Evolutionary conservation across 768 basidiomycete genomes (phyloP).

Genomic region (Leccinum subgranulosum): DNA sequence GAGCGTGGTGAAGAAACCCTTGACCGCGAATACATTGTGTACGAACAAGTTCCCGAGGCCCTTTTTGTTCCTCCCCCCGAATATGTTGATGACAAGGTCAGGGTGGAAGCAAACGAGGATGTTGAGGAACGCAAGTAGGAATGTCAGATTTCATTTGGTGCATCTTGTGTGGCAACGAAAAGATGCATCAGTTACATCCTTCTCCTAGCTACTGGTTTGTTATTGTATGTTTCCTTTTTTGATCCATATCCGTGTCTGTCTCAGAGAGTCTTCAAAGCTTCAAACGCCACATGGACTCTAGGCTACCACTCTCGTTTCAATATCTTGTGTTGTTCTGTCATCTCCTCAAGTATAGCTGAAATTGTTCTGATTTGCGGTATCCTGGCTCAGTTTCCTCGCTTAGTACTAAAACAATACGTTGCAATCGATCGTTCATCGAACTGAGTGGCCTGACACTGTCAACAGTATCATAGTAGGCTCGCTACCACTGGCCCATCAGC

Average conservation of each 20-base stretch:
- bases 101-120: slow-evolving; percentile 10
- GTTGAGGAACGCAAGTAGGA: slow-evolving; percentile 17
- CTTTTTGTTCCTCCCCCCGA: slow-evolving; percentile 51
- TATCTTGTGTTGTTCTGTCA: slow-evolving; percentile 20
- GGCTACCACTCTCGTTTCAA: slow-evolving; percentile 19
- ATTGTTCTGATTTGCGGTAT: not conserved
- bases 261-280: not conserved
- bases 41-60: slow-evolving; percentile 47
- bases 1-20: slow-evolving; percentile 42
- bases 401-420: no score
- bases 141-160: not conserved
- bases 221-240: not conserved
- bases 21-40: slow-evolving; percentile 39
- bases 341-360: slow-evolving; percentile 1
- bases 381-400: no score
- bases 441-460: no score
- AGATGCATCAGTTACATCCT: not conserved
- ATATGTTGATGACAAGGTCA: slow-evolving; percentile 58
- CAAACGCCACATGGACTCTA: not conserved
- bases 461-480: no score
- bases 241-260: slow-evolving; percentile 1
- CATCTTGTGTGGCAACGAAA: not conserved
- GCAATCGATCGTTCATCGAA: no score
- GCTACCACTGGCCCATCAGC: no score
- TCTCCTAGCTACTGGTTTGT: slow-evolving; percentile 8